These are phyloP conservation scores for Diaporthe humulicola DNA, from an alignment of 2,329 filamentous ascomycete genomes.

Conservation along the genomic window DNA sequence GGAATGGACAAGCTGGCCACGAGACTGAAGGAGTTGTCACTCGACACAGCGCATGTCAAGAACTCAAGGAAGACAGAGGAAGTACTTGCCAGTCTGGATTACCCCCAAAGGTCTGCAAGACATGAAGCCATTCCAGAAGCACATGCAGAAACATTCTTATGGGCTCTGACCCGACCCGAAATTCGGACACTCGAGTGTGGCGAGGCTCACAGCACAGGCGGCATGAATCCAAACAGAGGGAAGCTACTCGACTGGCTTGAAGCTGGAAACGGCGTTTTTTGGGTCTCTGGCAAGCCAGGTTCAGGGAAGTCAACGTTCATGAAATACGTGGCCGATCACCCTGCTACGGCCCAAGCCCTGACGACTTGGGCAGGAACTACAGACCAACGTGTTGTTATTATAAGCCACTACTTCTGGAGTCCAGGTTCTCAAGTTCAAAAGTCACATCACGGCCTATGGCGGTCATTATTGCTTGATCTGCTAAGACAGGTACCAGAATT, in stretches of 20 bases:
- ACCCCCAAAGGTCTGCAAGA: background rate
- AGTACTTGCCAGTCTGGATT: background rate
- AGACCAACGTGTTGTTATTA: background rate
- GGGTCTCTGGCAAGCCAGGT: background rate
- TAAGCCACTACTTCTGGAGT: background rate
- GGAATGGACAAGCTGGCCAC: background rate
- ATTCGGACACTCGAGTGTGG: background rate
- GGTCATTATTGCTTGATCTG: background rate
- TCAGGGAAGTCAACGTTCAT: background rate
- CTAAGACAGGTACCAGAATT: background rate
- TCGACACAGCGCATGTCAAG: background rate
- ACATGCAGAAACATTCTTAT: background rate
- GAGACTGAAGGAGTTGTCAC: background rate
- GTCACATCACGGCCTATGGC: background rate
- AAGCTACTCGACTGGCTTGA: background rate
- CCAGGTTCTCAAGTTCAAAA: background rate
- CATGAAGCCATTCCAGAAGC: background rate
- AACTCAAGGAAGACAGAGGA: background rate
- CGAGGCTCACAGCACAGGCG: background rate
- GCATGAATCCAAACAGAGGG: background rate
- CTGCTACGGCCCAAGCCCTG: background rate
- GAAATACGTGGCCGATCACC: constrained; percentile 1
- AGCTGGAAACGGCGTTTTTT: background rate
- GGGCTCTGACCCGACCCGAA: background rate
- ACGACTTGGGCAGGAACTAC: background rate